Base-by-base conservation (phyloP, 2,329 filamentous ascomycete species). In the Davidsoniella australis region DNA sequence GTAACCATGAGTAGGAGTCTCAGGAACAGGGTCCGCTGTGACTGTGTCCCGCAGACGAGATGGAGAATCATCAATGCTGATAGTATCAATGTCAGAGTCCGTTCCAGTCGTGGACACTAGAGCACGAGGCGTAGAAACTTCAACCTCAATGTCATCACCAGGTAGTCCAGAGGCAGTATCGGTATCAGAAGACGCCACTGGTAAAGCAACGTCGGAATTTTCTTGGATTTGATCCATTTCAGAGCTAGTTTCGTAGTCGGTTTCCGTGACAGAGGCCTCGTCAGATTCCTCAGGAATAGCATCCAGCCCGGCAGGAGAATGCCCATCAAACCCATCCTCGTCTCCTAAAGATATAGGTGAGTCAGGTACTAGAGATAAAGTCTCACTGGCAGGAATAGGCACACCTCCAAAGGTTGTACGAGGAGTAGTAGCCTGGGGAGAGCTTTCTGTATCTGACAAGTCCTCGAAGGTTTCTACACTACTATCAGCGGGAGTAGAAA, bases 221-320 rank as follows among this genome's bases (percentile, higher is more conserved):
- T 38, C 37, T 18, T 41, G n/a, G 40, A 12, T 12, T 5, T 38
- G 12, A 17, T 33, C 12, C 40, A 29, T 18, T 17, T 49, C 47
- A 37, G 40, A 49, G 14, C 47, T 41, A 16, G 47, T 49, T n/a
- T 49, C 47, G 29, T 49, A 49, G 17, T 49, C 41, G 8, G 47
- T 49, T 7, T 12, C 38, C 20, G 38, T 23, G 5, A 38, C 26
- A 38, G 47, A 41, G 26, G n/a, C 23, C 9, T 9, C 38, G 10
- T 37, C 40, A 42, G 40, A 42, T 17, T 20, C 40, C 18, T 42
- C 40, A 2, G 40, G 40, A 20, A 24, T 42, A 3, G 5, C 40
- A 42, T 24, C 40, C 7, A 33, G 12, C 12, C 29, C 8, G 2
- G 3, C 26, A 29, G 26, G 10, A 1, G 26, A 29, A 9, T 9